Evolutionary conservation across 164 flowering plant genomes (phyloP), one percentile per base, ranked within the genome.

Genomic region (Amborella trichopoda): DNA sequence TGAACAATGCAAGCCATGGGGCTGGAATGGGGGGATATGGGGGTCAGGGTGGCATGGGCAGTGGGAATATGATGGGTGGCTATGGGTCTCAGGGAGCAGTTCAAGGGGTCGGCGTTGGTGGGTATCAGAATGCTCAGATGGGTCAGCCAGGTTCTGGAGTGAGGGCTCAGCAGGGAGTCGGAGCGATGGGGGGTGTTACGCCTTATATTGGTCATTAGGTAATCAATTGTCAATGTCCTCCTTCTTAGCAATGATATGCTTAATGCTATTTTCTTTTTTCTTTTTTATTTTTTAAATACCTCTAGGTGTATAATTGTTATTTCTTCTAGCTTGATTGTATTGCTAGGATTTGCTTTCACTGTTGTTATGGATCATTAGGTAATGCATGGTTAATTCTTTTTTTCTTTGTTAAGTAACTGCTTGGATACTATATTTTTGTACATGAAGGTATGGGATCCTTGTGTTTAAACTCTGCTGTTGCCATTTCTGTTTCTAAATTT

Each of bases 181-280:
- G 72, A 12, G 73, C 56, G 26, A 59, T 57, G 56, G 75, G 79
- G 18, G 71, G 76, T 17, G 60, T 27, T 26, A 37, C 62, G 2
- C 80, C 77, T 18, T 80, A 74, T 53, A 60, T 70, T 72, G 81
- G 84, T 30, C 84, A 72, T 28, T 68, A 68, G 66, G 64, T 55
- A 59, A 42, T 52, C 26, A 9, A 11, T 38, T 38, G 11, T 2
- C 37, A 2, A 13, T 13, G 2, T 33, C 14, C 12, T 17, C 16
- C 16, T 33, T 33, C 2, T 33, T 14, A 30, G 14, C 8, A 30
- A 14, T 14, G 34, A 8, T 6, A 30, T 6, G 9, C 14, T 6
- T 30, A 30, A 14, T 14, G 14, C 14, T 30, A 30, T 8, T 30
- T 14, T 30, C 14, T 8, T 8, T 6, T 30, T 8, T 14, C 14